Evolutionary conservation across 768 basidiomycete species (phyloP).

Genomic region (Suillus ampliporus): DNA sequence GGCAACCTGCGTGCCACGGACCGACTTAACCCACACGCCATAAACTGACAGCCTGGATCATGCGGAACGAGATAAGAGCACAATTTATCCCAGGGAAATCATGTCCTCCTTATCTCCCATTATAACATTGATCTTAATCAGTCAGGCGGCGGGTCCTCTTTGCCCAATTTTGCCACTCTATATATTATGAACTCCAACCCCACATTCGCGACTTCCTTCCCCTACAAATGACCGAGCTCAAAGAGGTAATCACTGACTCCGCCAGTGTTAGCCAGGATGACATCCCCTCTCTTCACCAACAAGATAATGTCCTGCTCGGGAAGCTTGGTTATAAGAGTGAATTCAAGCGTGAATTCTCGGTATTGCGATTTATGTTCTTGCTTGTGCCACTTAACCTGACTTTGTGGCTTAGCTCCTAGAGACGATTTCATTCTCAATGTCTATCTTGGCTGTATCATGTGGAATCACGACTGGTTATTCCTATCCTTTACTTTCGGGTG

Average conservation of each 20-base stretch:
- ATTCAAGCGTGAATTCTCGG: slow-evolving; percentile 32
- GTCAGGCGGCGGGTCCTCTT: not conserved
- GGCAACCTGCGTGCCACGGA: not conserved
- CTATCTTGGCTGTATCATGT: slow-evolving; percentile 30
- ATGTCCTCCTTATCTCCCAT: slow-evolving; percentile 1
- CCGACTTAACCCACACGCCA: not conserved
- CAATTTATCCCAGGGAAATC: not conserved
- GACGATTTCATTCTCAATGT: slow-evolving; percentile 30
- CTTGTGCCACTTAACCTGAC: not conserved
- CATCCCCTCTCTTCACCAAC: slow-evolving; percentile 17
- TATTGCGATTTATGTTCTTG: not conserved
- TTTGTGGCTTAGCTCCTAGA: slow-evolving; percentile 22
- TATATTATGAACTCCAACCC: slow-evolving; percentile 6
- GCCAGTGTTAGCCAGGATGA: slow-evolving; percentile 11
- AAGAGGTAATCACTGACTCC: slow-evolving; percentile 12
- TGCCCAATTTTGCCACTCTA: no score
- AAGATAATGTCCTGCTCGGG: slow-evolving; percentile 23
- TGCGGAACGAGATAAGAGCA: slow-evolving; percentile 6
- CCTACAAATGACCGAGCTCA: slow-evolving; percentile 12
- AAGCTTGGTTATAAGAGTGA: slow-evolving; percentile 35
- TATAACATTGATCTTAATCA: not conserved
- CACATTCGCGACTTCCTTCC: not conserved
- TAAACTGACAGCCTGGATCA: no score
- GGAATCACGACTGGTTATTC: slow-evolving; percentile 27
- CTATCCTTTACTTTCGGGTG: slow-evolving; percentile 23